Percentiles rank a stretch among this genome's conserved stretches.
These are phyloP conservation scores for Gloeopeniophorella convolvens DNA, from an alignment of 768 basidiomycete genomes.

Conservation along the genomic window DNA sequence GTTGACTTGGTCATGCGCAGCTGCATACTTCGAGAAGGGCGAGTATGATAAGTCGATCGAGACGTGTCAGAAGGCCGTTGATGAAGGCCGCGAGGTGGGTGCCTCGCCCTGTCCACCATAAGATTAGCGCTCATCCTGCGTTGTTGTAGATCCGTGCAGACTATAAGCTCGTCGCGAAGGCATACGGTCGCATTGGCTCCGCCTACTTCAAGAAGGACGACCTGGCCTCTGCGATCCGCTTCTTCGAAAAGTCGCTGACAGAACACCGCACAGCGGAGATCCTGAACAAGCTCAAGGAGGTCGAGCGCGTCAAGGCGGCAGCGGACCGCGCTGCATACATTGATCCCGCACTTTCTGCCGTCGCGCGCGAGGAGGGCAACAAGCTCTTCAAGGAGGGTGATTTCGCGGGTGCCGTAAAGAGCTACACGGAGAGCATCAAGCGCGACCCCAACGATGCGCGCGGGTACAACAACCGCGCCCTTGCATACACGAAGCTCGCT, in stretches of 20 bases:
- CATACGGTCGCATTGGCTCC: constrained; percentile 82
- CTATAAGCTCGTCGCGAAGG: constrained; percentile 94
- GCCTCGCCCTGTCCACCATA: not conserved
- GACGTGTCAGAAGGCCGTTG: constrained; percentile 91
- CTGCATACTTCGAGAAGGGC: constrained; percentile 90
- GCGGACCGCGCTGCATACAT: constrained; percentile 78
- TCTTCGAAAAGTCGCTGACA: constrained; percentile 86
- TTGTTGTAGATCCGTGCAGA: constrained; percentile 90
- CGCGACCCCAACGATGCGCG: constrained; percentile 84
- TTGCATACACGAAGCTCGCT: constrained; percentile 90
- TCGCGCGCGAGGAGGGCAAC: constrained; percentile 91
- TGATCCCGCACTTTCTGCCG: constrained; percentile 74
- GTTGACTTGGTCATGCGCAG: constrained; percentile 33
- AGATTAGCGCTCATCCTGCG: no score
- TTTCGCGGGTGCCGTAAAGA: constrained; percentile 86
- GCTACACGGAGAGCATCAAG: constrained; percentile 95
- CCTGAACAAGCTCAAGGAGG: constrained; percentile 81
- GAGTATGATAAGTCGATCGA: constrained; percentile 89
- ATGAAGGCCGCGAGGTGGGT: constrained; percentile 78
- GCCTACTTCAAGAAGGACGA: constrained; percentile 82
- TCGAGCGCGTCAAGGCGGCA: constrained; percentile 74
- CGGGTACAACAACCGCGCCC: constrained; percentile 98
- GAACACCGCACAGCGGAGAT: constrained; percentile 96
- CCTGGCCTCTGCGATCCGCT: constrained; percentile 73
- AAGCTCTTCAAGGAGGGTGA: constrained; percentile 85